phyloP scores from a whole-genome alignment of 345 rosid genomes.

The Eucalyptus viminalis region DNA sequence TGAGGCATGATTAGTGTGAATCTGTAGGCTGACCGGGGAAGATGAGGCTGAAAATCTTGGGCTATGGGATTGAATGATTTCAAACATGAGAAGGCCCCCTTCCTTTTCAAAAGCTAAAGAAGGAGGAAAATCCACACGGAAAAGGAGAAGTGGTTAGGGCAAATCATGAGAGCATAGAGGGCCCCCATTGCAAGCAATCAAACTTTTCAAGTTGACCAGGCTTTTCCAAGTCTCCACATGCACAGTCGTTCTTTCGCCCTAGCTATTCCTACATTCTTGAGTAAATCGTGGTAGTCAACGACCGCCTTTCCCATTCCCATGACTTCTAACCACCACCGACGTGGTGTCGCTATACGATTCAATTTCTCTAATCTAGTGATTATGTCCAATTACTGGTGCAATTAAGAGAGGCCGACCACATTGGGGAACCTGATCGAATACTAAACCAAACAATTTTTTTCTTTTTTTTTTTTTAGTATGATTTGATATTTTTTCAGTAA shows the following conservation, averaged over 20 bases:
- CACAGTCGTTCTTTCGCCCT: background rate
- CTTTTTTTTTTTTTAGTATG: background rate
- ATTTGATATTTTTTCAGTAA: background rate
- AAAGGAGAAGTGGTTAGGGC: background rate
- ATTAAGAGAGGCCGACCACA: background rate
- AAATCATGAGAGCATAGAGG: background rate
- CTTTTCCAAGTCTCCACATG: background rate
- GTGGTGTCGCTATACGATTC: background rate
- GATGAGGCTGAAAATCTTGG: background rate
- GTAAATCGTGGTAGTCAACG: background rate
- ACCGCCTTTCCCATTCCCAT: background rate
- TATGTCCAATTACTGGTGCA: background rate
- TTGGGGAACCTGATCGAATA: background rate
- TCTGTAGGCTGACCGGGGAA: background rate
- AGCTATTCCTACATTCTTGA: background rate
- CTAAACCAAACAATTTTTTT: no score
- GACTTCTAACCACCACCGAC: background rate
- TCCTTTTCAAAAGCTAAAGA: background rate
- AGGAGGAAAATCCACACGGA: background rate
- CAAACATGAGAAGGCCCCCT: background rate
- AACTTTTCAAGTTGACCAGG: background rate
- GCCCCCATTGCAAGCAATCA: background rate
- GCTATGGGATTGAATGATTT: background rate
- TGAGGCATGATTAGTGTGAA: background rate
- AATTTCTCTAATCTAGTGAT: background rate